A percentile compares a stretch with the other conserved stretches of the same genome.
Evolutionary conservation across 2,329 filamentous ascomycete genomes (phyloP).

Genomic region (Diaporthe ilicicola): DNA sequence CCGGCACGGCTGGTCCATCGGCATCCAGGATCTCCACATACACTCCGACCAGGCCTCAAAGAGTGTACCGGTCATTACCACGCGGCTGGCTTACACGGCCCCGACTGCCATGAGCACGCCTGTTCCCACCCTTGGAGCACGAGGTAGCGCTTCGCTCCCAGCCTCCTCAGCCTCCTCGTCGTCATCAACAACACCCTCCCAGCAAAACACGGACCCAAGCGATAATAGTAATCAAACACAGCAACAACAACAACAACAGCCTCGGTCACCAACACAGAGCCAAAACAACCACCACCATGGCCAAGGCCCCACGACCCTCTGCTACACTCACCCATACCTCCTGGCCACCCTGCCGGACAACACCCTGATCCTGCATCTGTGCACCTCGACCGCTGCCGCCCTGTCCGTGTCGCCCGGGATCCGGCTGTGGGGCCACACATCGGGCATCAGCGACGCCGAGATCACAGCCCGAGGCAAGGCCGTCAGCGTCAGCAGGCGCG

Average conservation of each 20-base stretch:
- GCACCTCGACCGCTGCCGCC: slow-evolving; percentile 73
- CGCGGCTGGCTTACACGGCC: slow-evolving; percentile 50
- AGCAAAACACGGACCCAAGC: neutral
- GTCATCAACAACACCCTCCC: slow-evolving; percentile 24
- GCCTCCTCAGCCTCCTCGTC: slow-evolving; percentile 35
- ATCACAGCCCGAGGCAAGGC: slow-evolving; percentile 87
- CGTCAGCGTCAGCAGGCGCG: slow-evolving; percentile 85
- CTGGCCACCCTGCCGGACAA: slow-evolving; percentile 87
- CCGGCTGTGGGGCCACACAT: slow-evolving; percentile 90
- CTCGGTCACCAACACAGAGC: neutral
- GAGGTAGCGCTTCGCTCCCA: slow-evolving; percentile 1
- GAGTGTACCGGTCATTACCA: slow-evolving; percentile 45
- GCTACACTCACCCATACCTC: slow-evolving; percentile 84
- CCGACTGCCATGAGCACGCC: slow-evolving; percentile 38
- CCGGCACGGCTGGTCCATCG: slow-evolving; percentile 84
- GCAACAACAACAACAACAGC: neutral
- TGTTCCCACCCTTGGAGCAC: neutral
- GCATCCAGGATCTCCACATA: slow-evolving; percentile 88
- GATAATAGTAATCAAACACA: too few relatives aligned
- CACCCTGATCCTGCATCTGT: slow-evolving; percentile 82
- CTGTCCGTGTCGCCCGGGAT: slow-evolving; percentile 78
- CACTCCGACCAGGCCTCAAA: slow-evolving; percentile 31
- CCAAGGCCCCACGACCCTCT: slow-evolving; percentile 68
- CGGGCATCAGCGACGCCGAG: slow-evolving; percentile 84
- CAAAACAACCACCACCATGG: slow-evolving; percentile 13